Evolutionary conservation across 2,329 filamentous ascomycete genomes (phyloP).

Genomic region (Aspergillus pseudoglaucus): DNA sequence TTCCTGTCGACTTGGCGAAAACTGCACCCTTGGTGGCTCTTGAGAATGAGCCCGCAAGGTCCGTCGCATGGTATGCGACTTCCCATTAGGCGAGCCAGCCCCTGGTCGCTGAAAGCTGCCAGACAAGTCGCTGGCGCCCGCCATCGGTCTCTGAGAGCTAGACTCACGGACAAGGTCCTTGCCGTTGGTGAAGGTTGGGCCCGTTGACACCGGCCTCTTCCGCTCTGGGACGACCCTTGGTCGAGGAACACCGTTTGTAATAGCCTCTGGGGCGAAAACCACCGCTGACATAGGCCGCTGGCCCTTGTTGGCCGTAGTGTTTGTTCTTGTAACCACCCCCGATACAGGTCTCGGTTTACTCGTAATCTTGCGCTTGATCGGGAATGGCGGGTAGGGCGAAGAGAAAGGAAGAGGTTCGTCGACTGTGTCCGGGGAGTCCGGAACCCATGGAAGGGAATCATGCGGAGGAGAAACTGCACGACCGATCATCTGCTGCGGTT

Average conservation of each 20-base stretch:
- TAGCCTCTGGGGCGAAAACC: slow-evolving; percentile 8
- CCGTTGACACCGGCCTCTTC: slow-evolving; percentile 19
- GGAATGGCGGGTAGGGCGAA: slow-evolving; percentile 13
- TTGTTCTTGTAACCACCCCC: background rate
- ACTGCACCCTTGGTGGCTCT: slow-evolving; percentile 24
- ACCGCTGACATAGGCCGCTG: slow-evolving; percentile 16
- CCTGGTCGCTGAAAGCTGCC: slow-evolving; percentile 73
- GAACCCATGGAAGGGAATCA: slow-evolving; percentile 7
- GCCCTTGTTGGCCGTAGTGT: slow-evolving; percentile 4
- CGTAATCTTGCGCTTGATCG: slow-evolving; percentile 4
- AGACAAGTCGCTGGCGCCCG: slow-evolving; percentile 59
- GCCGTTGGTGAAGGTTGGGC: slow-evolving; percentile 13
- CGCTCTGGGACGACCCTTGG: slow-evolving; percentile 1
- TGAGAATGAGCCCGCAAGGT: slow-evolving; percentile 60
- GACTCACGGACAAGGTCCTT: slow-evolving; percentile 4
- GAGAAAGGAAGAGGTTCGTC: slow-evolving; percentile 10
- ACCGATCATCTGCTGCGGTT: slow-evolving; percentile 8
- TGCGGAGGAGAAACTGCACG: slow-evolving; percentile 17
- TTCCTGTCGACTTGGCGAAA: slow-evolving; percentile 45
- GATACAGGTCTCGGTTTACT: background rate
- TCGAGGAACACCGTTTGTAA: slow-evolving; percentile 3
- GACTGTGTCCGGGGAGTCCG: slow-evolving; percentile 14
- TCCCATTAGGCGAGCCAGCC: slow-evolving; percentile 37
- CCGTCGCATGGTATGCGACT: slow-evolving; percentile 56
- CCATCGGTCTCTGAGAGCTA: slow-evolving; percentile 44